Evolutionary conservation across 164 flowering plant genomes (phyloP), one percentile per base, ranked within the genome.

Genomic region (Stephania cephalantha): DNA sequence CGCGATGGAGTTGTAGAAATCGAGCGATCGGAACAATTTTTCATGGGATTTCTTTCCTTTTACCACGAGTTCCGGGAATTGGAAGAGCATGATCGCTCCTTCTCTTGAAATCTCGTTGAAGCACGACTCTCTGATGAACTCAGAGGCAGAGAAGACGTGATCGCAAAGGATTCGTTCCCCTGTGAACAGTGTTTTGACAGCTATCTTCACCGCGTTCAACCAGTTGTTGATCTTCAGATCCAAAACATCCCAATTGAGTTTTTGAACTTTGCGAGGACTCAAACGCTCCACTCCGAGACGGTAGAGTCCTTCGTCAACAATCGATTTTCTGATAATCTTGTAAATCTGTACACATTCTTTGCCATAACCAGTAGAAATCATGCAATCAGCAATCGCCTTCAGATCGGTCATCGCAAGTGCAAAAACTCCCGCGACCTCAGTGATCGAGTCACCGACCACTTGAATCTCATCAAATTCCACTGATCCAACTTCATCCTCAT

Each of bases 111-210:
- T 86, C 0, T 88, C 91, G 0, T 86, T 29, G 78, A 88, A 91
- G 76, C 89, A 88, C 6, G 93, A 87, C 68, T 87, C 92, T n/a
- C 77, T 71, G 46, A 90, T 87, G 0, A 79, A 48, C 1, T 55
- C 79, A 0, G 94, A 88, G 1, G 86, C 22, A 1, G 88, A 79
- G 80, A 93, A 93, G 8, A 93, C 89, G 61, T 82, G 75, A 69
- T 93, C 93, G 73, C 92, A 88, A 70, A 93, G 87, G 10, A 89
- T 75, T 65, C 90, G 76, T 80, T 93, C 96, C 8, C 90, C 88
- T 78, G 52, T 46, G 65, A 93, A 91, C 45, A 93, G 81, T 1
- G 87, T 79, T 48, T 80, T 84, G 0, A 91, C 88, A 1, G 92
- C 83, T 7, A 80, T 31, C 53, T 79, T 85, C 2, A 85, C 84